These are phyloP conservation scores for Melampsora americana DNA, from an alignment of 1,284 basidiomycete genomes.

Conservation along the genomic window DNA sequence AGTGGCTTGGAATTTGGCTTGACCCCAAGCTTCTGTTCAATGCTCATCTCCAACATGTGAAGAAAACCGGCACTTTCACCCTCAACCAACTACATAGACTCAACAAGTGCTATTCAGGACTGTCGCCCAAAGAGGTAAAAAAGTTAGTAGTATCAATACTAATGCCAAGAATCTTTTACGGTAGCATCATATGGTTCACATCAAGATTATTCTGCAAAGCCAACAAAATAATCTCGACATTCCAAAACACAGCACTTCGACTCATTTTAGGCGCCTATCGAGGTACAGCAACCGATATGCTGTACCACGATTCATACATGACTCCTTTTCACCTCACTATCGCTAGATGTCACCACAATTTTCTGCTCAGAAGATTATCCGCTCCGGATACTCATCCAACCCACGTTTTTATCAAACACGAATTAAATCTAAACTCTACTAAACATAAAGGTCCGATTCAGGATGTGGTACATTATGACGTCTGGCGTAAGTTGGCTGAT, in stretches of 20 bases:
- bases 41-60: no score
- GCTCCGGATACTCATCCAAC: background rate
- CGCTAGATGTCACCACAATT: background rate
- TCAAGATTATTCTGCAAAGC: background rate
- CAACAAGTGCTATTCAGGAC: no score
- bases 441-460: background rate
- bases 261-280: background rate
- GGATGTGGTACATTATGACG: background rate
- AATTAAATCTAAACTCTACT: background rate
- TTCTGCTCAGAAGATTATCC: background rate
- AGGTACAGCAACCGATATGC: background rate
- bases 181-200: slow-evolving; percentile 13
- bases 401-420: background rate
- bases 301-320: background rate
- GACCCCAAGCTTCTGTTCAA: no score
- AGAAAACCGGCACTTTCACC: no score
- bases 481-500: background rate
- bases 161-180: background rate
- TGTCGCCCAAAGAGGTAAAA: no score
- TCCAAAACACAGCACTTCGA: background rate
- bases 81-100: no score
- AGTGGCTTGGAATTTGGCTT: no score
- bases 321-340: background rate
- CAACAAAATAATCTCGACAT: no score
- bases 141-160: no score